phyloP scores from a whole-genome alignment of 768 basidiomycete genomes.

The Psilocybe cubensis region DNA sequence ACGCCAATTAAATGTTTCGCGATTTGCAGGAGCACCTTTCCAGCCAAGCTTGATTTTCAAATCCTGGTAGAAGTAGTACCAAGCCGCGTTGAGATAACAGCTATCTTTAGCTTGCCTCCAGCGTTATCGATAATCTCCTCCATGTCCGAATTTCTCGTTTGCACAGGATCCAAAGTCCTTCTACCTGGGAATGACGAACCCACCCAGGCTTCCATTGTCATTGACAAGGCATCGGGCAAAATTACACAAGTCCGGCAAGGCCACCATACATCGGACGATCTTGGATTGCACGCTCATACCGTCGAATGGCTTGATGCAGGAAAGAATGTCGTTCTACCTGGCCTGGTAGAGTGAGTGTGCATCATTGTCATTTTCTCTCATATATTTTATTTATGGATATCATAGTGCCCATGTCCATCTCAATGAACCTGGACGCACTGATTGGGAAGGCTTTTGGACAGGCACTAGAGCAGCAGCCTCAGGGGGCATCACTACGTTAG shows the following conservation, averaged over 20 bases:
- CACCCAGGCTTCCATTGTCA: conserved; percentile 67
- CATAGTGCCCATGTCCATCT: conserved; percentile 87
- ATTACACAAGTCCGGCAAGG: conserved; percentile 52
- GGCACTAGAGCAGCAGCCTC: conserved; percentile 91
- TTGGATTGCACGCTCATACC: conserved; percentile 27
- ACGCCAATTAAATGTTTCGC: neutral
- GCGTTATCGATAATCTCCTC: neutral
- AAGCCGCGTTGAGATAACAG: conserved; percentile 1
- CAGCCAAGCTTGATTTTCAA: neutral
- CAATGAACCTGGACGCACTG: conserved; percentile 91
- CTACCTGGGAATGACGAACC: conserved; percentile 52
- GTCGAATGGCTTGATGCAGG: conserved; percentile 59
- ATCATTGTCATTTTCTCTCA: neutral
- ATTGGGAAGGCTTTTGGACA: conserved; percentile 94
- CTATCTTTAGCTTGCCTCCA: neutral
- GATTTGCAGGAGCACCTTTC: too few species aligned
- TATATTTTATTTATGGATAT: conserved; percentile 9
- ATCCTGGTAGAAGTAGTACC: neutral
- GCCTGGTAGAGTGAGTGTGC: conserved; percentile 75
- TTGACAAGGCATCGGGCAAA: conserved; percentile 60
- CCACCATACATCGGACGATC: conserved; percentile 33
- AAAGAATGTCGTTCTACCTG: conserved; percentile 67
- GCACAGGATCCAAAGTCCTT: conserved; percentile 60
- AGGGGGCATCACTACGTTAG: conserved; percentile 93
- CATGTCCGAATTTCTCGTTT: conserved; percentile 36